Evolutionary conservation across 495 filamentous ascomycete genomes (phyloP), one percentile per base, ranked within the genome.

Genomic region (Arthonia radiata): DNA sequence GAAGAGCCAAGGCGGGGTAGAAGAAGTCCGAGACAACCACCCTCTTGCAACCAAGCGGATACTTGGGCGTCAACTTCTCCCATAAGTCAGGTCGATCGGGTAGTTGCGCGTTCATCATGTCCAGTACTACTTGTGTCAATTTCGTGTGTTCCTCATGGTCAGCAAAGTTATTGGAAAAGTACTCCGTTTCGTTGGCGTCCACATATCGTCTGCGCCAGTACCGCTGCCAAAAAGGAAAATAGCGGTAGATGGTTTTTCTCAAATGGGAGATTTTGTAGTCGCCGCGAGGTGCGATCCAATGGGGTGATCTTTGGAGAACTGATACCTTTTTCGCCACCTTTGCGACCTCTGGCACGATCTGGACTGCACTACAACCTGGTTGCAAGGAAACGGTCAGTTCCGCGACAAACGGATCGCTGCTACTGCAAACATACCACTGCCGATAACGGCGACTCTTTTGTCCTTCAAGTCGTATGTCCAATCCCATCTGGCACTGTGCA

Each of bases 291-390:
- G 54, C 47, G 10, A 77, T 50, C 69, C 68, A 77, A 25, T 71
- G 72, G 3, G 69, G 67, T 2, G 62, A 68, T 8, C 71, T 55
- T 32, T 75, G 66, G 40, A 68, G 77, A 24, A 73, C 58, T 0
- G 59, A 64, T 3, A 74, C 43, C 6, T 54, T 42, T 10, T 56
- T 42, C 24, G 59, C 56, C 4, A 58, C 33, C 26, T 60, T 61
- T 24, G 64, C 61, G 15, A 76, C 48, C 24, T 58, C 59, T 8
- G 72, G 68, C 13, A 71, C 53, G 34, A 78, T 73, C 39, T 78
- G 73, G n/a, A n/a, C n/a, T n/a, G n/a, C n/a, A n/a, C n/a, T n/a
- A n/a, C n/a, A n/a, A n/a, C n/a, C n/a, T n/a, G n/a, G n/a, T n/a
- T n/a, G n/a, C n/a, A n/a, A n/a, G n/a, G n/a, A n/a, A n/a, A n/a